These are phyloP conservation scores for Lactarius sanguifluus DNA, from an alignment of 768 basidiomycete species.

Conservation along the genomic window DNA sequence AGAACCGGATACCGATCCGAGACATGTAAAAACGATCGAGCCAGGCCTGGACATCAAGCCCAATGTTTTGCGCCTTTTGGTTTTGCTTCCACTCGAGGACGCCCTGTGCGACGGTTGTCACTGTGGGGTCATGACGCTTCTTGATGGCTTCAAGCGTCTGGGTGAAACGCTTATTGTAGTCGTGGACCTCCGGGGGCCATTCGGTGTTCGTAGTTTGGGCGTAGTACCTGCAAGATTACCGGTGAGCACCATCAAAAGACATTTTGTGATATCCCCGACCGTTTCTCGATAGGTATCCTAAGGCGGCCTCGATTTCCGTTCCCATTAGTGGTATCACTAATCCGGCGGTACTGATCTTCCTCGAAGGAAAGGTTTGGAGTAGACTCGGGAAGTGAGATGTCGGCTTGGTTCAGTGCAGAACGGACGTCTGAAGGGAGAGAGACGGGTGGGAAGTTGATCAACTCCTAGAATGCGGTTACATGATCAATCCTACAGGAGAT, in stretches of 20 bases:
- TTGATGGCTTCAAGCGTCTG: conserved; percentile 86
- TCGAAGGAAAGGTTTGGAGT: conserved; percentile 73
- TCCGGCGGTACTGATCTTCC: conserved; percentile 34
- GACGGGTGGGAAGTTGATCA: conserved; percentile 84
- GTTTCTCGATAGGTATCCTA: conserved; percentile 80
- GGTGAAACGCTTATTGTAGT: conserved; percentile 92
- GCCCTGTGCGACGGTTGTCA: conserved; percentile 95
- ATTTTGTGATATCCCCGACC: conserved; percentile 46
- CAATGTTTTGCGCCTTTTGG: conserved; percentile 67
- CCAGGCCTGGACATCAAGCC: conserved; percentile 91
- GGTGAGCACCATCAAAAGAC: conserved; percentile 11
- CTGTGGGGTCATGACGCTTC: conserved; percentile 93
- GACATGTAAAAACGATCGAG: conserved; percentile 96
- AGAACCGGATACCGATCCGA: conserved; percentile 92
- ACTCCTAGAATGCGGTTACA: conserved; percentile 57
- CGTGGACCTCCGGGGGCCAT: conserved; percentile 92
- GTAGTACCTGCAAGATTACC: conserved; percentile 65
- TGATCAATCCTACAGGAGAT: conserved; percentile 16
- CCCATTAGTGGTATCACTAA: conserved; percentile 41
- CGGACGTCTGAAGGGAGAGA: conserved; percentile 65
- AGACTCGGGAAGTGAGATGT: conserved; percentile 62
- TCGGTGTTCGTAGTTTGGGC: conserved; percentile 65
- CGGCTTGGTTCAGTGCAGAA: conserved; percentile 55
- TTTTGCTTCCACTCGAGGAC: conserved; percentile 93
- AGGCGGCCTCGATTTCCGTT: conserved; percentile 43